These are phyloP conservation scores for Gentiana dahurica DNA, from an alignment of 257 asterid genomes.

Conservation along the genomic window DNA sequence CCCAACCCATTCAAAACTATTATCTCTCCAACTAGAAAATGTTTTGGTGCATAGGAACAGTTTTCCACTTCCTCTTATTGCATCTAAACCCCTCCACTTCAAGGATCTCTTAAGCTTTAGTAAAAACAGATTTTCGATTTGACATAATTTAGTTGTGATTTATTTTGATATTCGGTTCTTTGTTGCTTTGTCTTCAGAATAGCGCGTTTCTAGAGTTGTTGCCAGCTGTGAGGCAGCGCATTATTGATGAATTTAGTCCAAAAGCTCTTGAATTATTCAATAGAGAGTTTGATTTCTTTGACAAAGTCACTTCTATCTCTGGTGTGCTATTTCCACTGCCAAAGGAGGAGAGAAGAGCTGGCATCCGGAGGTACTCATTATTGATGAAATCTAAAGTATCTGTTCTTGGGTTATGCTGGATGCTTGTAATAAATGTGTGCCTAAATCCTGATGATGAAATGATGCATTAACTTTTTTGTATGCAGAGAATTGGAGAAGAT, in stretches of 20 bases:
- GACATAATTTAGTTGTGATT: too few species aligned
- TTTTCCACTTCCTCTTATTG: too few species aligned
- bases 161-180: neutral
- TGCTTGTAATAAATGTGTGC: too few species aligned
- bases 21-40: too few species aligned
- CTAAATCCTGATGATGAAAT: neutral
- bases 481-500: slow-evolving; percentile 92
- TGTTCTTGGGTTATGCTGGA: neutral
- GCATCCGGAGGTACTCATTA: slow-evolving; percentile 64
- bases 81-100: neutral
- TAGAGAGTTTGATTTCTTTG: slow-evolving; percentile 96
- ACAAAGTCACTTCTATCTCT: slow-evolving; percentile 95
- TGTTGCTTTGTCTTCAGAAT: slow-evolving; percentile 40
- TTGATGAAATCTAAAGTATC: neutral
- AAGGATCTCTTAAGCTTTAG: too few species aligned
- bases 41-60: too few species aligned
- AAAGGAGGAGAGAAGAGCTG: slow-evolving; percentile 93
- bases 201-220: slow-evolving; percentile 60
- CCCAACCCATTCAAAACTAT: too few species aligned
- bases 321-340: slow-evolving; percentile 91
- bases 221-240: slow-evolving; percentile 77
- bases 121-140: too few species aligned
- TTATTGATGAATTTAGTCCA: slow-evolving; percentile 69
- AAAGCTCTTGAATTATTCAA: slow-evolving; percentile 66
- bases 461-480: slow-evolving; percentile 5